Base-by-base conservation (phyloP, 2,329 filamentous ascomycete genomes). In the Penicillium decumbens region DNA sequence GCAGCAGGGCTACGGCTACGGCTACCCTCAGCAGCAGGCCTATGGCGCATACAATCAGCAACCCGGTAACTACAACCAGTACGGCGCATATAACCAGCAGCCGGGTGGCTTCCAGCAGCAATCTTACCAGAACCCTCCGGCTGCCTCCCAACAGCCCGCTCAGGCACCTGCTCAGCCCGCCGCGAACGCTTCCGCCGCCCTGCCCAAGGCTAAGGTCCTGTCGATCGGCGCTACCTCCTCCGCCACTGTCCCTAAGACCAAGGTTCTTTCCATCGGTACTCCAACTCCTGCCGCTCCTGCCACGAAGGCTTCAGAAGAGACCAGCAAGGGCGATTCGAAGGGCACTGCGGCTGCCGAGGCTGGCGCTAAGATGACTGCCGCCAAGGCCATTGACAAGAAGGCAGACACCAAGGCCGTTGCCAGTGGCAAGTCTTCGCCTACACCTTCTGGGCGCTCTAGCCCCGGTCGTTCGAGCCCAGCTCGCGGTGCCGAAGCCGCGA, bases 361-460 rank as follows among this genome's bases (percentile, higher is more conserved):
- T 25, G 58, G 89, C 27, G 80, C 90, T 53, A 96, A 96, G 74
- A 84, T 87, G n/a, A 77, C 86, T 1, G 92, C 91, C 4, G 77
- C 83, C 43, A 96, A 96, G 74, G 91, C 92, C 8, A 89, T 96
- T 55, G 89, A 90, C 47, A 85, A 91, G 67, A 78, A 81, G 46
- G 75, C 80, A 7, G 66, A 70, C 18, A 47, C 59, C 33, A 70
- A 74, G 41, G 75, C 79, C 40, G 74, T 75, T 29, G 69, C 75
- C 43, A 81, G 81, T 62, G 89, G 89, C 47, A 87, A 83, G 66
- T 85, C 87, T 3, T 93, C 90, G 1, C 88, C 92, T 15, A 81
- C 86, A 4, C 87, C 88, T 7, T 88, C 89, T 9, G 92, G 91
- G 41, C 84, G 89, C 41, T 90, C 87, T 39, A 95, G 89, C 1